Conservation (phyloP, 768 basidiomycete genomes). For the Tephrocybe sp. region DNA sequence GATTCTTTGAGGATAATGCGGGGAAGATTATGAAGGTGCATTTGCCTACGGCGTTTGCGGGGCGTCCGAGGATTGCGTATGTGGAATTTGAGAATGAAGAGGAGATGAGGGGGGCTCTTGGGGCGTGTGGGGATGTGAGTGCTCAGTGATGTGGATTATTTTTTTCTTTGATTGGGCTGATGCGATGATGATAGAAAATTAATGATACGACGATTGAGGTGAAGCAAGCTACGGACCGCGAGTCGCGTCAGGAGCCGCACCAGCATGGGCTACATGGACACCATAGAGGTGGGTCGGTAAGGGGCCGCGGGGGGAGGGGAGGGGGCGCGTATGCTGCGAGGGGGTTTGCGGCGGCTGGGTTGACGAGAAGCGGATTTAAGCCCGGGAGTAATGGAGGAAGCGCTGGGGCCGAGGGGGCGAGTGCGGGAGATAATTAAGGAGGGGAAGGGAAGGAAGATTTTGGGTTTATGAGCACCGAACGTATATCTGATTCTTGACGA, state of each 20-base stretch:
- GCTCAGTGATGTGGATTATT: too few relatives aligned
- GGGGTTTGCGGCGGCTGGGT: constrained; percentile 68
- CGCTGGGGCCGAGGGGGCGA: constrained; percentile 10
- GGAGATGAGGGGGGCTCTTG: constrained; percentile 76
- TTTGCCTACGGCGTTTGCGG: constrained; percentile 48
- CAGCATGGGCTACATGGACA: constrained; percentile 41
- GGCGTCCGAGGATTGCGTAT: constrained; percentile 69
- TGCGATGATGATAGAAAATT: constrained; percentile 51
- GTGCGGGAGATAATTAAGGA: not conserved
- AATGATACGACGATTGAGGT: constrained; percentile 67
- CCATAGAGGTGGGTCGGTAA: constrained; percentile 46
- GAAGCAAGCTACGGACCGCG: constrained; percentile 67
- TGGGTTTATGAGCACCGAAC: too few relatives aligned
- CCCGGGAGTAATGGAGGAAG: constrained; percentile 3
- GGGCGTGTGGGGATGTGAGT: too few relatives aligned
- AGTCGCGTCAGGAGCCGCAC: constrained; percentile 37
- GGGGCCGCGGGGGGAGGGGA: constrained; percentile 56
- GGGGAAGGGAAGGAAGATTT: too few relatives aligned
- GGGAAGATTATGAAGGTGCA: constrained; percentile 77
- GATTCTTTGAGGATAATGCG: constrained; percentile 74
- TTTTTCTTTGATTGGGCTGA: constrained; percentile 11
- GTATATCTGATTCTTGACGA: too few relatives aligned
- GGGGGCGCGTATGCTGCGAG: constrained; percentile 63
- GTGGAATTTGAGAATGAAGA: constrained; percentile 91
- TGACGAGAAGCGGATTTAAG: constrained; percentile 40